Percentiles rank a stretch among this genome's conserved stretches.
phyloP scores from a whole-genome alignment of 2,329 filamentous ascomycete species.

The Xylogone sp. region DNA sequence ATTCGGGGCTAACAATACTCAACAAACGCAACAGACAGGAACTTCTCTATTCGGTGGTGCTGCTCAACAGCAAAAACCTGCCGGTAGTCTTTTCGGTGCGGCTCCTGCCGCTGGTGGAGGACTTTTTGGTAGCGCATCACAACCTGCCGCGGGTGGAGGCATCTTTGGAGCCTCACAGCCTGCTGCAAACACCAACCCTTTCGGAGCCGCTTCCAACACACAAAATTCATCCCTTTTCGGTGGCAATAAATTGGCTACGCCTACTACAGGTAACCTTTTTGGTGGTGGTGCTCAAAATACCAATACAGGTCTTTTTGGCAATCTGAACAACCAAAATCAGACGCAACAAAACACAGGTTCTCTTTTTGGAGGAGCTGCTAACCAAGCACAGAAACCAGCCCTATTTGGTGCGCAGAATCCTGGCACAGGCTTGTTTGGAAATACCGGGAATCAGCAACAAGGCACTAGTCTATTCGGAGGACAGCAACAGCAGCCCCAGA shows the following conservation, averaged over 20 bases:
- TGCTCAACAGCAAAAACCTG: conserved; percentile 33
- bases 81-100: conserved; percentile 37
- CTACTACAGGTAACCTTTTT: conserved; percentile 14
- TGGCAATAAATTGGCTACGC: conserved; percentile 3
- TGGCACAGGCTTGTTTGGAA: conserved; percentile 52
- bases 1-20: conserved; percentile 33
- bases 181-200: conserved; percentile 34
- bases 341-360: conserved; percentile 36
- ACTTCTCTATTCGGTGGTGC: conserved; percentile 34
- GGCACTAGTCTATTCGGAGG: conserved; percentile 28
- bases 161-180: conserved; percentile 36
- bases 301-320: conserved; percentile 44
- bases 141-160: conserved; percentile 31
- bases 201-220: conserved; percentile 32
- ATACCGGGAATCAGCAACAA: conserved; percentile 18
- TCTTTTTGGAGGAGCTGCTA: conserved; percentile 47
- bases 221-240: conserved; percentile 45
- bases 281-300: conserved; percentile 29
- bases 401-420: conserved; percentile 47
- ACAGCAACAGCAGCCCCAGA: conserved; percentile 41
- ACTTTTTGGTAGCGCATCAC: conserved; percentile 18
- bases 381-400: conserved; percentile 52
- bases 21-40: conserved; percentile 35
- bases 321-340: conserved; percentile 32
- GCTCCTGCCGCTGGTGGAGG: conserved; percentile 17